Percentiles rank a stretch among this genome's conserved stretches.
Conservation (phyloP, 768 basidiomycete species). For the Auriscalpium orientale region DNA sequence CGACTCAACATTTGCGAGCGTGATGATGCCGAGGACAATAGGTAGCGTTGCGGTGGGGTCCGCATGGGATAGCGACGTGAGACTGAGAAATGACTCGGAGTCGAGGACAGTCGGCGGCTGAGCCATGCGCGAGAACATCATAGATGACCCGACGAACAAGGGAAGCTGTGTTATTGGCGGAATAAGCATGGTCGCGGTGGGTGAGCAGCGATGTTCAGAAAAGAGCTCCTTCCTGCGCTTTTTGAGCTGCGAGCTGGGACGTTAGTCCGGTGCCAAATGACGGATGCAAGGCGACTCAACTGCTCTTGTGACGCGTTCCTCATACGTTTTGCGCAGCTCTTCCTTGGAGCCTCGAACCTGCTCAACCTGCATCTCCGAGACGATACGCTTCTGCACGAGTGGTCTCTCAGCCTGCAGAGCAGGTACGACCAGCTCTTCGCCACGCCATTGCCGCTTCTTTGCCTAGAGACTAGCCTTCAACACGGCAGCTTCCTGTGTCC, state of each 20-base stretch:
- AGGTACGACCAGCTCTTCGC: slow-evolving; percentile 20
- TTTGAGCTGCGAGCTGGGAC: slow-evolving; percentile 33
- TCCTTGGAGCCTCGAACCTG: slow-evolving; percentile 11
- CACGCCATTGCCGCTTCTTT: slow-evolving; percentile 18
- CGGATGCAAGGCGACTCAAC: not conserved
- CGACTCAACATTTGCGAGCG: slow-evolving; percentile 75
- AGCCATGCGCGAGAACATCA: slow-evolving; percentile 48
- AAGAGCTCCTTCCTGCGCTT: slow-evolving; percentile 53
- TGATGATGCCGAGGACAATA: slow-evolving; percentile 62
- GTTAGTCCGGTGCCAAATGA: too few relatives aligned
- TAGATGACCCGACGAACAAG: slow-evolving; percentile 59
- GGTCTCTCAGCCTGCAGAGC: slow-evolving; percentile 10
- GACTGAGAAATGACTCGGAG: slow-evolving; percentile 68
- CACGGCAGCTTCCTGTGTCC: not conserved
- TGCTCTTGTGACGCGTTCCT: slow-evolving; percentile 8
- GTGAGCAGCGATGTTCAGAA: slow-evolving; percentile 47
- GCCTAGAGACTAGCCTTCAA: slow-evolving; percentile 11
- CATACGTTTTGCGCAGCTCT: slow-evolving; percentile 6
- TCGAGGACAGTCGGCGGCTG: slow-evolving; percentile 59
- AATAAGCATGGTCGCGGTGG: slow-evolving; percentile 47
- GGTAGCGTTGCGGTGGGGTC: slow-evolving; percentile 68
- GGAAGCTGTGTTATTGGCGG: slow-evolving; percentile 66
- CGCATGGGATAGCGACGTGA: slow-evolving; percentile 61
- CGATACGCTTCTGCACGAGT: slow-evolving; percentile 7
- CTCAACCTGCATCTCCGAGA: slow-evolving; percentile 7